Evolutionary conservation across 176 grass and related monocot genomes (phyloP).

Genomic region (Aegilops sharonensis): DNA sequence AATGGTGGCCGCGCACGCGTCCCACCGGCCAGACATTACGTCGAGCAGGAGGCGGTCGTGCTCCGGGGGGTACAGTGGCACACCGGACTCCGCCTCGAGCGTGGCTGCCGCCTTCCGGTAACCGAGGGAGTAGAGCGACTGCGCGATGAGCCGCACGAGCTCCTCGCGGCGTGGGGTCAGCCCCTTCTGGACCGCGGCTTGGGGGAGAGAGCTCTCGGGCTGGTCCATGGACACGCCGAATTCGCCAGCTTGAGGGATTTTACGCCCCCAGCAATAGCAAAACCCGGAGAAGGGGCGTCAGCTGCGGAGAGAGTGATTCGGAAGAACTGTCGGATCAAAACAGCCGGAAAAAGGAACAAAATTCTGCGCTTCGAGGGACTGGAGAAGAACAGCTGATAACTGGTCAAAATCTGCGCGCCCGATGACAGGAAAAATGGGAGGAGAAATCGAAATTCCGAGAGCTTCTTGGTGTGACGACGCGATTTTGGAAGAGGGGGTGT

Average conservation of each 20-base stretch:
- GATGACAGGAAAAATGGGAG: not conserved
- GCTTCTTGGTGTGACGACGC: not conserved
- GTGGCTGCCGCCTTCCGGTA: slow-evolving; percentile 64
- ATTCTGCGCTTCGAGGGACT: not conserved
- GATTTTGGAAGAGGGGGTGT: not conserved
- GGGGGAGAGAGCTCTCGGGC: slow-evolving; percentile 36
- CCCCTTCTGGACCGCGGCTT: slow-evolving; percentile 28
- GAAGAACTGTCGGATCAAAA: slow-evolving; percentile 1
- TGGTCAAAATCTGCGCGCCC: slow-evolving; percentile 1
- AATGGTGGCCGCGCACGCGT: slow-evolving; percentile 65
- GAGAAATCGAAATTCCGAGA: not conserved
- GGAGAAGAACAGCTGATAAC: not conserved
- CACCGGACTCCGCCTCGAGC: slow-evolving; percentile 80
- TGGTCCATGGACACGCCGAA: slow-evolving; percentile 33
- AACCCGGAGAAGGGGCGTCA: slow-evolving; percentile 23
- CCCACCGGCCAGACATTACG: slow-evolving; percentile 76
- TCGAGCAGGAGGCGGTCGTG: slow-evolving; percentile 61
- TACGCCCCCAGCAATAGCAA: slow-evolving; percentile 10
- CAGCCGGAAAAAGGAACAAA: not conserved
- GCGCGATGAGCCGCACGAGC: slow-evolving; percentile 62
- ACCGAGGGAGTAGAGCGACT: slow-evolving; percentile 82
- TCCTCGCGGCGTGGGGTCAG: slow-evolving; percentile 42
- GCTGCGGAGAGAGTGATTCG: not conserved
- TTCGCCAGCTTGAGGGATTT: slow-evolving; percentile 60
- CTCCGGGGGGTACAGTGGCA: slow-evolving; percentile 63